Percentiles rank a stretch among this genome's conserved stretches.
Evolutionary conservation across 768 basidiomycete species (phyloP).

Genomic region (Leccinum uliginosum): DNA sequence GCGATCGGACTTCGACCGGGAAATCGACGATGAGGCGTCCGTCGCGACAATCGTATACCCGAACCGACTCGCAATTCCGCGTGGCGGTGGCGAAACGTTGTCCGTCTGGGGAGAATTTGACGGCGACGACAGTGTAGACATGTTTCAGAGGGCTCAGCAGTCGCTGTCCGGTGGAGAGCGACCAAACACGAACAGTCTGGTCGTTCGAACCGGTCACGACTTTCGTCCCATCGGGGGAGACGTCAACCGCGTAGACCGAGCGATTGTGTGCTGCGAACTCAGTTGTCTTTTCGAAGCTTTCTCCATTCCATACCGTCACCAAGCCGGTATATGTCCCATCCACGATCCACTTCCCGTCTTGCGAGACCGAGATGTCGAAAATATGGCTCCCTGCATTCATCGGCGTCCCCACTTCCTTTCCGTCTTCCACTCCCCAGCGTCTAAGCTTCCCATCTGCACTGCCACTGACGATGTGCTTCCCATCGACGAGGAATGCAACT

Average conservation of each 20-base stretch:
- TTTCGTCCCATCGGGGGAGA: constrained; percentile 5
- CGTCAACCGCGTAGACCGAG: background rate
- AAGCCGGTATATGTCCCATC: background rate
- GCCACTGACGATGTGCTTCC: background rate
- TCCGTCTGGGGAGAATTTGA: constrained; percentile 12
- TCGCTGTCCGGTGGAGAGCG: background rate
- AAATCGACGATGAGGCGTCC: background rate
- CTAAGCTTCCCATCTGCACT: background rate
- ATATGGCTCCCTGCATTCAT: background rate
- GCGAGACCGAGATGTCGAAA: background rate
- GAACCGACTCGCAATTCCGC: background rate
- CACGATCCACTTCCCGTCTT: background rate
- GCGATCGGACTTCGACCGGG: background rate
- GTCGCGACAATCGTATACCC: background rate
- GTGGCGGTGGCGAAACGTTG: background rate
- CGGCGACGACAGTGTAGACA: background rate
- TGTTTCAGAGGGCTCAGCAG: background rate
- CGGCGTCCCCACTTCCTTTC: background rate
- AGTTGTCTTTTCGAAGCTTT: background rate
- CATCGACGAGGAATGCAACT: background rate
- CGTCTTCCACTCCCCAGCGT: background rate
- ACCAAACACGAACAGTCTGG: constrained; percentile 3
- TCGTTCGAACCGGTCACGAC: background rate
- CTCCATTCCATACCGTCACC: background rate
- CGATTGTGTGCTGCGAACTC: background rate